Percentiles rank a stretch among this genome's conserved stretches.
These are phyloP conservation scores for Microcyclospora pomicola DNA, from an alignment of 2,329 filamentous ascomycete genomes.

Conservation along the genomic window DNA sequence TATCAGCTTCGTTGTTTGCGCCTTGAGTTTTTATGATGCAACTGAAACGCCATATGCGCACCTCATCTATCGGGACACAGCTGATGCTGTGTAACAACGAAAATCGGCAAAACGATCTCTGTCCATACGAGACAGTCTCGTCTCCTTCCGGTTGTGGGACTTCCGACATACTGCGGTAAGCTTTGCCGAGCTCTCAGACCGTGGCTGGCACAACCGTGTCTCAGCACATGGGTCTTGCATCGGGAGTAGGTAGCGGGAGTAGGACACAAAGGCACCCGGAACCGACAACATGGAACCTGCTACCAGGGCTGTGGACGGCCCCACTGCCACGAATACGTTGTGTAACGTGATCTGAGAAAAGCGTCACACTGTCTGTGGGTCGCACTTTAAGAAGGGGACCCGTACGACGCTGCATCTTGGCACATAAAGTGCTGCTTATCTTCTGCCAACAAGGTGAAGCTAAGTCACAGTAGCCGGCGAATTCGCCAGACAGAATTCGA, in stretches of 20 bases:
- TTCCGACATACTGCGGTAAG: too few relatives aligned
- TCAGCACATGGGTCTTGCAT: not conserved
- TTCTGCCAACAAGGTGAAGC: too few relatives aligned
- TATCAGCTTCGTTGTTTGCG: slow-evolving; percentile 1
- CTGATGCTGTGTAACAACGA: slow-evolving; percentile 15
- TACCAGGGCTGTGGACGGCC: not conserved
- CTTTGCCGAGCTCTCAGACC: not conserved
- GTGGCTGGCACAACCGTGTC: not conserved
- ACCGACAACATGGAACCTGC: not conserved
- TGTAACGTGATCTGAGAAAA: not conserved
- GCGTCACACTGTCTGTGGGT: too few relatives aligned
- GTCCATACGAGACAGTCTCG: slow-evolving; percentile 6
- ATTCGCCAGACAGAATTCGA: too few relatives aligned
- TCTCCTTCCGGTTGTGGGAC: slow-evolving; percentile 16
- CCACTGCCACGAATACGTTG: not conserved
- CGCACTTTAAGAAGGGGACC: too few relatives aligned
- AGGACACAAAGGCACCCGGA: not conserved
- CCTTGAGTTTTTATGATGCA: not conserved
- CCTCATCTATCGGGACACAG: slow-evolving; percentile 23
- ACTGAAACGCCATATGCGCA: slow-evolving; percentile 7
- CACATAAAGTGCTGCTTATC: too few relatives aligned
- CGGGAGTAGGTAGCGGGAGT: too few relatives aligned
- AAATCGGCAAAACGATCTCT: slow-evolving; percentile 15
- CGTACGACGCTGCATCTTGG: too few relatives aligned
- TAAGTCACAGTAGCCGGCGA: too few relatives aligned